These are phyloP conservation scores for Pichia paraexigua DNA, from an alignment of 805 yeast species.

Conservation along the genomic window DNA sequence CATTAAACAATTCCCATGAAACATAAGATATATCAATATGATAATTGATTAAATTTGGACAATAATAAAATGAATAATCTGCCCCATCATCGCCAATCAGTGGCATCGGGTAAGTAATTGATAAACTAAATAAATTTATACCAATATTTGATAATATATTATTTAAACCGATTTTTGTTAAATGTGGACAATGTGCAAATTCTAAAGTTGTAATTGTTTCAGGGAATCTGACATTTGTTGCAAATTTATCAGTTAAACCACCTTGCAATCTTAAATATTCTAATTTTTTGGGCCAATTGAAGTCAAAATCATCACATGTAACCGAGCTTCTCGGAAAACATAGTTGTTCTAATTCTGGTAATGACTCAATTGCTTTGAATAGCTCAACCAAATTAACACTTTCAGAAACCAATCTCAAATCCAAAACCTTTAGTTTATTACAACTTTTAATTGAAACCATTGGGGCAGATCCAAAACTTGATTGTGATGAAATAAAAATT, in stretches of 20 bases:
- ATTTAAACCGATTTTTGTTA: constrained; percentile 59
- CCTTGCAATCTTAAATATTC: constrained; percentile 75
- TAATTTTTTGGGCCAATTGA: constrained; percentile 75
- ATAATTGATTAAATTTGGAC: constrained; percentile 61
- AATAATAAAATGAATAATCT: constrained; percentile 64
- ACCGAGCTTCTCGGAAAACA: constrained; percentile 88
- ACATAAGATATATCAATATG: constrained; percentile 77
- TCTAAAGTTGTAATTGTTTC: constrained; percentile 59
- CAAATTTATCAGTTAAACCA: constrained; percentile 77
- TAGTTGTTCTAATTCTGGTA: constrained; percentile 58
- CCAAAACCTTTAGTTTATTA: constrained; percentile 52
- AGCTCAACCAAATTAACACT: constrained; percentile 77
- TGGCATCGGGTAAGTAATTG: constrained; percentile 86
- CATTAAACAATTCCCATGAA: constrained; percentile 42
- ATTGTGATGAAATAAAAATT: constrained; percentile 82
- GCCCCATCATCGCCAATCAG: constrained; percentile 58
- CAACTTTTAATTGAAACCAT: constrained; percentile 74
- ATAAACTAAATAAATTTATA: constrained; percentile 48
- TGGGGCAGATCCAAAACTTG: constrained; percentile 90
- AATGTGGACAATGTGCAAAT: constrained; percentile 79
- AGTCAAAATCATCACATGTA: constrained; percentile 49
- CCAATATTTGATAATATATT: constrained; percentile 60
- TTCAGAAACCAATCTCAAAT: constrained; percentile 81
- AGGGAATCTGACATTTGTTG: constrained; percentile 67
- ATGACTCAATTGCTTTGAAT: constrained; percentile 61